These are phyloP conservation scores for Podospora tetraspora DNA, from an alignment of 495 filamentous ascomycete genomes.

Conservation along the genomic window DNA sequence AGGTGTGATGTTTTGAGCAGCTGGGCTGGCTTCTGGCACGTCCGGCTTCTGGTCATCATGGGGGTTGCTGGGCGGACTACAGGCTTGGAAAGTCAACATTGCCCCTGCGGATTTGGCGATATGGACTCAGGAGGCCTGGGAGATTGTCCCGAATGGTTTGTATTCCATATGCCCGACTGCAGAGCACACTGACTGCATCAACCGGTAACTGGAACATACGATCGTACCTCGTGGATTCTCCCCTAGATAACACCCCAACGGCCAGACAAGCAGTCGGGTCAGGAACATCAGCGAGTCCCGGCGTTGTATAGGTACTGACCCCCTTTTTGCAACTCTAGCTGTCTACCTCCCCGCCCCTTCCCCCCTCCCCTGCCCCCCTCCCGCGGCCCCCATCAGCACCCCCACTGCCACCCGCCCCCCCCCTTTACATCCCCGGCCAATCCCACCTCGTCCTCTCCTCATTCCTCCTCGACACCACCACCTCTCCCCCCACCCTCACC, in stretches of 20 bases:
- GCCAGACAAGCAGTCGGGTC: background rate
- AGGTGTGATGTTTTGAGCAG: too few species aligned
- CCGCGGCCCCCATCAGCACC: conserved; percentile 46
- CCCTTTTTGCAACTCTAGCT: background rate
- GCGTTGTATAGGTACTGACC: background rate
- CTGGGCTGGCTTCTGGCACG: background rate
- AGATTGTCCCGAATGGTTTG: background rate
- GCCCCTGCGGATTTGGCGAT: background rate
- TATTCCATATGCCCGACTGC: background rate
- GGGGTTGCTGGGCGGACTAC: background rate
- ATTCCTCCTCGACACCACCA: conserved; percentile 54
- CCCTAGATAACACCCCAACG: conserved; percentile 31
- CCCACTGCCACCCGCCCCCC: conserved; percentile 46
- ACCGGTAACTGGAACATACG: conserved; percentile 27
- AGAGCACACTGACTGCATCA: background rate
- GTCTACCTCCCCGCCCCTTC: background rate
- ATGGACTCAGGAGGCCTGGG: background rate
- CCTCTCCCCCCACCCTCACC: conserved; percentile 66
- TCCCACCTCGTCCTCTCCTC: conserved; percentile 54
- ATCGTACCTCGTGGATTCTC: conserved; percentile 42
- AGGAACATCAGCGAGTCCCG: background rate
- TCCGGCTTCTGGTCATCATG: background rate
- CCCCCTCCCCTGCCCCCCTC: conserved; percentile 22
- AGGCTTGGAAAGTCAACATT: background rate
- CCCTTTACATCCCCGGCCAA: conserved; percentile 53